Percentiles rank a stretch among this genome's conserved stretches.
phyloP scores from a whole-genome alignment of 108 stramenopile species.

The Seminavis robusta region DNA sequence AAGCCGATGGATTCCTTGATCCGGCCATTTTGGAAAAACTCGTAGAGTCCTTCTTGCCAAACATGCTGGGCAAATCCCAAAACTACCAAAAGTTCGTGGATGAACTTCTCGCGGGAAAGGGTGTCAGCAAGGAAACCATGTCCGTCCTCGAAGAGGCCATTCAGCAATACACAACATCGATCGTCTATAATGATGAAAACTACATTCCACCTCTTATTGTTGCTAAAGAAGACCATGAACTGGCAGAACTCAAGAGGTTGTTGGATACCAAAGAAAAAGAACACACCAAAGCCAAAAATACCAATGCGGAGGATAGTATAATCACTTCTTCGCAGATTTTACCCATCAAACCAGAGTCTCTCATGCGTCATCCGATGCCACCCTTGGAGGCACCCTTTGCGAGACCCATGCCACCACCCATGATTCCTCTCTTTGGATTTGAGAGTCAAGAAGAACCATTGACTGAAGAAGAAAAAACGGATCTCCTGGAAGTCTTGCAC shows the following conservation, averaged over 20 bases:
- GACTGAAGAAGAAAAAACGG: slow-evolving; percentile 21
- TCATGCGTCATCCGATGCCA: too few species aligned
- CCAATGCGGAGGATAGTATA: background rate
- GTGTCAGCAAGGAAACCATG: slow-evolving; percentile 13
- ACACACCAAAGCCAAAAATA: background rate
- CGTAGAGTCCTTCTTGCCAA: slow-evolving; percentile 30
- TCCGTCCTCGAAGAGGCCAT: slow-evolving; percentile 22
- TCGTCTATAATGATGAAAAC: slow-evolving; percentile 16
- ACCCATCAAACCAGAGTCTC: too few species aligned
- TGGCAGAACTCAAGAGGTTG: background rate
- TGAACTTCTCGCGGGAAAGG: too few species aligned
- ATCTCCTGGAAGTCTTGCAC: slow-evolving; percentile 50
- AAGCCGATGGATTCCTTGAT: slow-evolving; percentile 6
- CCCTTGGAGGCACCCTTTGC: slow-evolving; percentile 37
- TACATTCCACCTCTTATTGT: slow-evolving; percentile 34
- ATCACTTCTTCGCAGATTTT: too few species aligned
- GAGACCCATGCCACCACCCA: slow-evolving; percentile 46
- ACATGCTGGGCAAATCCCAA: slow-evolving; percentile 20
- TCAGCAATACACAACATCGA: slow-evolving; percentile 19
- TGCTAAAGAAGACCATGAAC: slow-evolving; percentile 23
- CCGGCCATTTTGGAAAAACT: slow-evolving; percentile 27
- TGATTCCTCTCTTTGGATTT: slow-evolving; percentile 31
- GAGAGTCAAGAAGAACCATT: slow-evolving; percentile 26
- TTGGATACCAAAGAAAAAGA: background rate
- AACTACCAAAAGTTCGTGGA: slow-evolving; percentile 1